These are phyloP conservation scores for Lentinula novae-zelandiae DNA, from an alignment of 1,284 basidiomycete species.

Conservation along the genomic window DNA sequence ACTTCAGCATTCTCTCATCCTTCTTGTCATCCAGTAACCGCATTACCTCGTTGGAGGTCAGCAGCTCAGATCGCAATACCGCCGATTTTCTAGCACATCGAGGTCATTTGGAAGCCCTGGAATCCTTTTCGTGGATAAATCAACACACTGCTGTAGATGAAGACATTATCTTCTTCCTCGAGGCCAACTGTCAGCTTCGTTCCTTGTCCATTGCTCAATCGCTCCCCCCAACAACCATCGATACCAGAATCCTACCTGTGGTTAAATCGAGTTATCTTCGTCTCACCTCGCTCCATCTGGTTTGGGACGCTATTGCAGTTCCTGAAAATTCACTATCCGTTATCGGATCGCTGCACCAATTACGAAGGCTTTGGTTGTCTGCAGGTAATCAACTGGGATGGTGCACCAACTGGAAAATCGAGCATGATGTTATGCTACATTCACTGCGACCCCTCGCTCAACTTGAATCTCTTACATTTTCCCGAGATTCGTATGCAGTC, in stretches of 20 bases:
- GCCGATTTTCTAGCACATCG: conserved; percentile 18
- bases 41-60: conserved; percentile 22
- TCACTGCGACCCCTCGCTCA: conserved; percentile 18
- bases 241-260: conserved; percentile 18
- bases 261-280: conserved; percentile 15
- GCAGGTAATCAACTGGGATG: conserved; percentile 23
- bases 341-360: conserved; percentile 19
- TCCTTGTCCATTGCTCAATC: conserved; percentile 19
- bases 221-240: conserved; percentile 16
- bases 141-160: conserved; percentile 10
- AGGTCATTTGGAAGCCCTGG: conserved; percentile 22
- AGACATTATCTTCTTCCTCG: conserved; percentile 21
- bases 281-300: conserved; percentile 24
- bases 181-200: conserved; percentile 23
- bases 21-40: conserved; percentile 19
- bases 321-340: conserved; percentile 17
- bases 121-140: conserved; percentile 21
- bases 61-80: conserved; percentile 13
- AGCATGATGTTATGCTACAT: conserved; percentile 18
- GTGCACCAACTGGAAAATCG: conserved; percentile 26
- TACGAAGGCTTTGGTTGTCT: conserved; percentile 26
- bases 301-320: conserved; percentile 18
- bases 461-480: conserved; percentile 25
- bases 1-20: conserved; percentile 13
- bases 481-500: conserved; percentile 26